Evolutionary conservation across 495 filamentous ascomycete species (phyloP).

Genomic region (Podospora conica): DNA sequence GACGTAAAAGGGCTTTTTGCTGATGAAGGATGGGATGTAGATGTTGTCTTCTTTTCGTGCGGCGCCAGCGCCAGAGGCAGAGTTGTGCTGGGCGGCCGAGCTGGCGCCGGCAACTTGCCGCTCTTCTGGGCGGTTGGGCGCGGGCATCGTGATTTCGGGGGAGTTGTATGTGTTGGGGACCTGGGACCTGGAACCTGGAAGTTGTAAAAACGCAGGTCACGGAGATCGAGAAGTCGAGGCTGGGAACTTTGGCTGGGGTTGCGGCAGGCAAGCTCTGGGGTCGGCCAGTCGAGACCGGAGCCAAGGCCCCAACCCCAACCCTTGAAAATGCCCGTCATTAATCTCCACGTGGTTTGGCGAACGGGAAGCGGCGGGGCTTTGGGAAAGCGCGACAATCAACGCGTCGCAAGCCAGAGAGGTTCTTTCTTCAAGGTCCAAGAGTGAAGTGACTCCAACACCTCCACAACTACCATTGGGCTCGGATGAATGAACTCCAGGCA

Average conservation of each 20-base stretch:
- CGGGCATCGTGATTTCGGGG: not conserved
- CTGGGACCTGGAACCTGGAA: not conserved
- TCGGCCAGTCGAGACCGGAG: not conserved
- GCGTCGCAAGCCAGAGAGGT: not conserved
- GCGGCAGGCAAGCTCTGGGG: not conserved
- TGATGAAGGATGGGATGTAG: conserved; percentile 97
- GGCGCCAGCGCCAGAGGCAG: conserved; percentile 39
- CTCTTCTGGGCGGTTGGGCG: not conserved
- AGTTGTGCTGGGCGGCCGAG: conserved; percentile 1
- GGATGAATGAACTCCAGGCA: not conserved
- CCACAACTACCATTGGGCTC: not conserved
- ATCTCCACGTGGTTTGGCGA: conserved; percentile 9
- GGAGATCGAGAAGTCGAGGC: not conserved
- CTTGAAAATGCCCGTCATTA: not conserved
- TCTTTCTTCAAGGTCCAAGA: not conserved
- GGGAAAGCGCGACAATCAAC: not conserved
- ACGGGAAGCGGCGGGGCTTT: not conserved
- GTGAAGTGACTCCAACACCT: not conserved
- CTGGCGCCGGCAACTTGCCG: conserved; percentile 14
- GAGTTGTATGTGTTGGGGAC: not conserved
- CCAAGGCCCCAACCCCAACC: not conserved
- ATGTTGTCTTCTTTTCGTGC: conserved; percentile 83
- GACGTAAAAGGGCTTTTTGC: conserved; percentile 95
- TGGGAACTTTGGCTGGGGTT: not conserved
- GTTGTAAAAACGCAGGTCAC: not conserved